Evolutionary conservation across 2,329 filamentous ascomycete genomes (phyloP).

Genomic region (Alternaria brassicae): DNA sequence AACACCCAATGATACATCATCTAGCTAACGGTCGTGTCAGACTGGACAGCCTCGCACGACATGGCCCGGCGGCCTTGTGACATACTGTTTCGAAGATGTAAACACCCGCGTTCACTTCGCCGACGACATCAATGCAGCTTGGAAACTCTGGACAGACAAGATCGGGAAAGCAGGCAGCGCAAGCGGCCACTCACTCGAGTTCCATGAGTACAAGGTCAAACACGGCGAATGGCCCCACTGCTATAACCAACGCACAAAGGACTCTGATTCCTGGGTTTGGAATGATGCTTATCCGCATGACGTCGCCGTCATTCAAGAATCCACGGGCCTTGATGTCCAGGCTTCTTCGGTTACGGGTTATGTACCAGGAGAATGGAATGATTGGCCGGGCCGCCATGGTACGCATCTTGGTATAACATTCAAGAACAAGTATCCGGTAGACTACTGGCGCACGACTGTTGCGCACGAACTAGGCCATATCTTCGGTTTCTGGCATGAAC

Average conservation of each 20-base stretch:
- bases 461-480: conserved; percentile 8
- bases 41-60: not conserved
- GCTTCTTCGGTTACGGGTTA: conserved; percentile 2
- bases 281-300: not conserved
- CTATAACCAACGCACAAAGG: not conserved
- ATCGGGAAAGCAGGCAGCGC: not conserved
- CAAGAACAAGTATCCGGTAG: not conserved
- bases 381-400: not conserved
- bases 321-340: not conserved
- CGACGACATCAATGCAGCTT: conserved; percentile 3
- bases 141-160: conserved; percentile 9
- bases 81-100: conserved; percentile 4
- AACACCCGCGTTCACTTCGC: not conserved
- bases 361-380: not conserved
- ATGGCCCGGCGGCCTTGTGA: conserved; percentile 4
- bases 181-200: conserved; percentile 4
- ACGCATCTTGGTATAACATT: not conserved
- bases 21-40: not conserved
- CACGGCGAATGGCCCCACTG: not conserved
- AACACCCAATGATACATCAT: not conserved
- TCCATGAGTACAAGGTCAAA: conserved; percentile 2
- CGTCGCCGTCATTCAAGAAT: not conserved
- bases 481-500: conserved; percentile 2
- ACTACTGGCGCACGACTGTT: not conserved
- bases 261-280: not conserved